Percentiles rank a stretch among this genome's conserved stretches.
Conservation (phyloP, 2,329 filamentous ascomycete genomes). For the Leptographium flavum region DNA sequence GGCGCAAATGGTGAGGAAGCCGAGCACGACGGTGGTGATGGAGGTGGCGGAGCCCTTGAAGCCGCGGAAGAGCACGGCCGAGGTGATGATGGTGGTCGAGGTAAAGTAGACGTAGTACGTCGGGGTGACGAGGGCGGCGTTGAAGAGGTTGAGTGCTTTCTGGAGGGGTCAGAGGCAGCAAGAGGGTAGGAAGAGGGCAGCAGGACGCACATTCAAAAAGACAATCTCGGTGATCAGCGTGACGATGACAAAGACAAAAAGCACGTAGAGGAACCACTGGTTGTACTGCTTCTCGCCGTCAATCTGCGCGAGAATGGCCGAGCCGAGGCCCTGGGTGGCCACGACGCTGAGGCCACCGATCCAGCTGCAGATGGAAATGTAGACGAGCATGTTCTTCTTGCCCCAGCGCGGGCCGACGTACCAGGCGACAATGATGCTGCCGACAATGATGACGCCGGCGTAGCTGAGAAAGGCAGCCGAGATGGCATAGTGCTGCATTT, state of each 20-base stretch:
- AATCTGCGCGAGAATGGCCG: conserved; percentile 79
- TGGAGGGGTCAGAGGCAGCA: conserved; percentile 24
- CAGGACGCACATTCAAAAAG: conserved; percentile 70
- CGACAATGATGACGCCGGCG: conserved; percentile 67
- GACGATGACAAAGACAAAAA: conserved; percentile 79
- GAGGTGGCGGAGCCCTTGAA: conserved; percentile 75
- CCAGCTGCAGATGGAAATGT: conserved; percentile 90
- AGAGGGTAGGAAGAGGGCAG: not conserved
- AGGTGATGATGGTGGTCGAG: conserved; percentile 86
- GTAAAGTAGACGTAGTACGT: conserved; percentile 99
- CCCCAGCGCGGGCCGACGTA: conserved; percentile 80
- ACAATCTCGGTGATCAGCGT: conserved; percentile 90
- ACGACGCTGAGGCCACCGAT: conserved; percentile 91
- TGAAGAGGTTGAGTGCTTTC: conserved; percentile 98
- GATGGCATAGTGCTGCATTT: conserved; percentile 82
- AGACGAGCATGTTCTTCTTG: conserved; percentile 95
- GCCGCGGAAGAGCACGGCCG: conserved; percentile 79
- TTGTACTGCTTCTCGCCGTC: conserved; percentile 80
- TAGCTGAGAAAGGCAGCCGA: conserved; percentile 77
- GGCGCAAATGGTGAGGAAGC: conserved; percentile 85
- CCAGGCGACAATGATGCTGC: conserved; percentile 55
- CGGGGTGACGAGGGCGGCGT: conserved; percentile 89
- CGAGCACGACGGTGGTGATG: conserved; percentile 82
- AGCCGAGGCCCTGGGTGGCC: conserved; percentile 80
- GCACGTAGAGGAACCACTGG: conserved; percentile 90